Evolutionary conservation across 2,329 filamentous ascomycete species (phyloP), one percentile per base, ranked within the genome.

Genomic region (Xylaria sp.): DNA sequence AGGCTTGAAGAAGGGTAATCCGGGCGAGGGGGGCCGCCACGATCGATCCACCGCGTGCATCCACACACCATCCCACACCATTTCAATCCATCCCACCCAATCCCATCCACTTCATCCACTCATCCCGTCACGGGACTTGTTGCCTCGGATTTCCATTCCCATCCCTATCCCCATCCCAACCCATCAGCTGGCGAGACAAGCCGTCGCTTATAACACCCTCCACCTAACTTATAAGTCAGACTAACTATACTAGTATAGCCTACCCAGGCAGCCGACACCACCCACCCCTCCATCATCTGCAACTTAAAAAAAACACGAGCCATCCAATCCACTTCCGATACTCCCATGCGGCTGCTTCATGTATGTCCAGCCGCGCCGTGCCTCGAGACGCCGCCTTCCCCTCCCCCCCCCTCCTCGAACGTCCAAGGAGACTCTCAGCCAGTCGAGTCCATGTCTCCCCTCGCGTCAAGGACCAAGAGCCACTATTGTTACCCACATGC

Each of bases 11-110:
- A 42, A 42, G 31, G 51, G 57, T 59, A 56, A 62, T 59, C 48
- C 56, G 66, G 66, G 61, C 38, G 40, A 60, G 64, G 53, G 67
- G 66, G 66, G 62, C 66, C 66, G 66, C 66, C 66, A 62, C 54
- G 56, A 66, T 66, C 63, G 63, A 54, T 63, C 54, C 65, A 67
- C 60, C 68, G 23, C 23, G 49, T 26, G n/a, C 57, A 49, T 28
- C 15, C 57, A 59, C 57, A 59, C 17, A 28, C 23, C 54, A 49
- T 58, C 54, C n/a, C 44, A 48, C 13, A 40, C 38, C 38, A 40
- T 40, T n/a, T 10, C 42, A 2, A 20, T 49, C 48, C 23, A 15
- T 23, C 10, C 23, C 48, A 51, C 28, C 48, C 48, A 51, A 51
- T 51, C 48, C 23, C 48, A 51, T n/a, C 23, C 48, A 15, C 6